Evolutionary conservation across 75 land plant species (phyloP), one percentile per base, ranked within the genome.

Genomic region (Isoetes taiwanensis): DNA sequence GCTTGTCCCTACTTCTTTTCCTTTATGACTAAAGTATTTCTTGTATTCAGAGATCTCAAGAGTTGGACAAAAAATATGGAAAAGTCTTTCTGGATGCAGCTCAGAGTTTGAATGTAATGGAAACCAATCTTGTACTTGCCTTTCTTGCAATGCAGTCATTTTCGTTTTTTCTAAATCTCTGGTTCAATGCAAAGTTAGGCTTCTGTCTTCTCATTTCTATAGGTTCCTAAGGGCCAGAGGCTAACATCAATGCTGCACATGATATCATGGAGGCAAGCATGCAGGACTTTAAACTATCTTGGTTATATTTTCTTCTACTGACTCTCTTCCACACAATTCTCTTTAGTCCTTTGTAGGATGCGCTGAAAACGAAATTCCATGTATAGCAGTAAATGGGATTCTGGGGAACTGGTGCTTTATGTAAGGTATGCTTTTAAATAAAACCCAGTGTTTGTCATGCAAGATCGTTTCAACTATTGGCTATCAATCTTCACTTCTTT

Each of bases 401-500:
- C 43, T 85, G 19, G 82, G 86, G 12, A n/a, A 53, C 82, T 59
- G 80, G 79, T 56, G 86, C 90, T 32, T 56, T 82, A 34, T 78
- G 82, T 41, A 21, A 52, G 75, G 90, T 83, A 72, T 73, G 60
- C 20, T 1, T 5, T 30, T 54, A 21, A 14, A 9, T 29, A 29
- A n/a, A n/a, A n/a, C n/a, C n/a, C n/a, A n/a, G n/a, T n/a, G n/a
- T n/a, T n/a, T n/a, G n/a, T n/a, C n/a, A n/a, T n/a, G n/a, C n/a
- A n/a, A n/a, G n/a, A n/a, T n/a, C n/a, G n/a, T n/a, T n/a, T n/a
- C n/a, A n/a, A n/a, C n/a, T n/a, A n/a, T n/a, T n/a, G n/a, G n/a
- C n/a, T n/a, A n/a, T n/a, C n/a, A n/a, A n/a, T n/a, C n/a, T n/a
- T n/a, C n/a, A n/a, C n/a, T n/a, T n/a, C n/a, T n/a, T n/a, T n/a